Evolutionary conservation across 257 asterid species (phyloP).

Genomic region (Solanum appendiculatum): DNA sequence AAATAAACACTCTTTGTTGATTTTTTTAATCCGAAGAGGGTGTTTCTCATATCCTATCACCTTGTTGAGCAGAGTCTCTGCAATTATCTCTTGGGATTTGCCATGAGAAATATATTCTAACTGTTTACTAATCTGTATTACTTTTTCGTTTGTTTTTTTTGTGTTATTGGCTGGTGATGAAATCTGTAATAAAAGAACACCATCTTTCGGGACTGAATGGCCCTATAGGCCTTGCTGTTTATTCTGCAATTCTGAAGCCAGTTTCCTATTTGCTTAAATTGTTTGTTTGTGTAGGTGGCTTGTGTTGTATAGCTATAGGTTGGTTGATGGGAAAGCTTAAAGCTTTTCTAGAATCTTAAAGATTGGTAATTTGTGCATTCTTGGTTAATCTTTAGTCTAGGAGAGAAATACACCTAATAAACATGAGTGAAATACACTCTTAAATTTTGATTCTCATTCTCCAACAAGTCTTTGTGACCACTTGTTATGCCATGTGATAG

Average conservation of each 20-base stretch:
- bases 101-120: slow-evolving; percentile 52
- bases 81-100: slow-evolving; percentile 52
- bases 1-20: slow-evolving; percentile 2
- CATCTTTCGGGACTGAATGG: slow-evolving; percentile 89
- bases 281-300: background rate
- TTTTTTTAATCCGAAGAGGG: slow-evolving; percentile 16
- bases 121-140: background rate
- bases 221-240: slow-evolving; percentile 29
- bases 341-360: fast-evolving
- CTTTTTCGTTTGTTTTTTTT: background rate
- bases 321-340: background rate
- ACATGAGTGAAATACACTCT: no score
- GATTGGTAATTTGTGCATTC: background rate
- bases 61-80: slow-evolving; percentile 53
- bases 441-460: no score
- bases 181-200: slow-evolving; percentile 21
- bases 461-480: no score
- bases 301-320: background rate
- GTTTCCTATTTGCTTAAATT: background rate
- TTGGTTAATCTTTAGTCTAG: background rate
- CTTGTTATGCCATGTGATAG: no score
- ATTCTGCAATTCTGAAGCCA: slow-evolving; percentile 83
- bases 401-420: no score
- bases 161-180: slow-evolving; percentile 38
- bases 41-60: slow-evolving; percentile 64